Base-by-base conservation (phyloP, 1,284 basidiomycete genomes). In the Neolentinus lepideus region DNA sequence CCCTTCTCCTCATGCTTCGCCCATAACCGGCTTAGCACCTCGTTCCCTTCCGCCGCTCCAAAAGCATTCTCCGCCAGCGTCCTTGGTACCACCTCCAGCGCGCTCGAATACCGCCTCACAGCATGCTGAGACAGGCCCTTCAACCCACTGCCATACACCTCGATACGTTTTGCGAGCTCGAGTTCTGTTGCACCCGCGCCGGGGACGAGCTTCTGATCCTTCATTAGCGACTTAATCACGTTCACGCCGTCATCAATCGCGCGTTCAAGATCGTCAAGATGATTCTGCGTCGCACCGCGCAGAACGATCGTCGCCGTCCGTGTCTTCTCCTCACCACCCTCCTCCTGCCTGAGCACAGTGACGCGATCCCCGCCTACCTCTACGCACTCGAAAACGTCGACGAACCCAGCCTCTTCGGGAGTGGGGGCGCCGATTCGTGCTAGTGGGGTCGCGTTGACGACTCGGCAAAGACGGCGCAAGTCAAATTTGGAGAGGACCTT, bases 401-500 rank as follows among this genome's bases (percentile, higher is more conserved):
- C 84, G 66, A 80, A 88, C 35, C 97, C 97, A 4, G 93, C 94
- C 75, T 99, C 97, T 71, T 99, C 97, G 0, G 94, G 84, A 19
- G 93, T 96, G 1, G 97, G 96, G 0, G 95, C 92, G 56, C 97
- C 97, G 57, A 99, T 80, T 48, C 97, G 88, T 3, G 97, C 96
- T 52, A 99, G 84, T 2, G 97, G 95, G 1, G 94, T 98, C 10
- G 97, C 97, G 59, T 94, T 93, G 58, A 96, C 90, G 62, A 99
- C 94, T 58, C 95, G 89, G 71, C 94, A 97, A 31, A 98, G 76
- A 2, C 97, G 81, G 51, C 95, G 88, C 19, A 99, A 84, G 62
- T 99, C 96, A 71, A 99, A 99, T 71, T 99, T 99, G 69, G 94
- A 98, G 58, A 97, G 82, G 31, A 99, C 92, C 73, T 98, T 98